Evolutionary conservation across 1,284 basidiomycete species (phyloP).

Genomic region (Tausonia pullulans): DNA sequence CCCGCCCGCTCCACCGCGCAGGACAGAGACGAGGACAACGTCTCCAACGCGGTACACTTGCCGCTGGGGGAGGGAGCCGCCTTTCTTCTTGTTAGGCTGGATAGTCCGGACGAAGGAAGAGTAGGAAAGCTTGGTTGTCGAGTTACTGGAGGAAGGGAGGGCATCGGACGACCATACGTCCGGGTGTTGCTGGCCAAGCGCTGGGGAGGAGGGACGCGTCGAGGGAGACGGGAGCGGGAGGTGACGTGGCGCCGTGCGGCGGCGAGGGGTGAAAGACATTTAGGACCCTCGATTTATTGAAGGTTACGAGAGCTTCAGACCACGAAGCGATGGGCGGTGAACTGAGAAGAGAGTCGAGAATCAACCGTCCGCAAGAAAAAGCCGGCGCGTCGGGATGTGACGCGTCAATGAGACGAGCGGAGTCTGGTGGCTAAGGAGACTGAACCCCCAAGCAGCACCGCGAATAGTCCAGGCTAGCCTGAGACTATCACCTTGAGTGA

Average conservation of each 20-base stretch:
- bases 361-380: no score
- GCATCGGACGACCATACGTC: neutral
- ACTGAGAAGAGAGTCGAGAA: no score
- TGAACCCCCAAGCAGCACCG: no score
- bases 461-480: no score
- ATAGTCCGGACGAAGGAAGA: neutral
- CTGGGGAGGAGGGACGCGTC: neutral
- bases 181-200: neutral
- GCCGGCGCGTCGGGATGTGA: neutral
- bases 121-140: neutral
- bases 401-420: neutral
- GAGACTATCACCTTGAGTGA: no score
- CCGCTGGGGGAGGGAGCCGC: neutral
- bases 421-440: no score
- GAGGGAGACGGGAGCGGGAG: slow-evolving; percentile 5
- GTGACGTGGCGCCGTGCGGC: neutral
- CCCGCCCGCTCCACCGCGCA: neutral
- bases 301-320: neutral
- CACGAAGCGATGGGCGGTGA: neutral
- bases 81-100: neutral
- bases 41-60: neutral
- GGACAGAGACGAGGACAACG: slow-evolving; percentile 5
- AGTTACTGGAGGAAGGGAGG: neutral
- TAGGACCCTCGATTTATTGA: neutral
- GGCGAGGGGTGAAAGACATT: neutral